These are phyloP conservation scores for Dalbergia cultrata DNA, from an alignment of 306 rosid species.

Conservation along the genomic window DNA sequence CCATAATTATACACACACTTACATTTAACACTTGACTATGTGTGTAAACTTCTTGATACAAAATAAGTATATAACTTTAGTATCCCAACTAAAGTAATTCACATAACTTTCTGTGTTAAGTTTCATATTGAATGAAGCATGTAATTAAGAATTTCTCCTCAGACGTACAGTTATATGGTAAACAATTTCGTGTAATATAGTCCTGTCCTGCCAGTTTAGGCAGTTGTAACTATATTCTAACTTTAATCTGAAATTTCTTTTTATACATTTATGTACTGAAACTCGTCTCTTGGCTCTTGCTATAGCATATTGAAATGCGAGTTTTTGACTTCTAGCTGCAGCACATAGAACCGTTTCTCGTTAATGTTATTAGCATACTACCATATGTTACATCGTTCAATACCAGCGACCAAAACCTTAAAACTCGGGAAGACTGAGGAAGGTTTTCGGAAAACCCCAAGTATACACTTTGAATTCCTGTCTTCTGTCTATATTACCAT, in stretches of 20 bases:
- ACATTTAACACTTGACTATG: too few relatives aligned
- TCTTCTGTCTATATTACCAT: neutral
- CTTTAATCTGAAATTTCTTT: neutral
- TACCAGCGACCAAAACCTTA: neutral
- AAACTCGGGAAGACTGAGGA: slow-evolving; percentile 25
- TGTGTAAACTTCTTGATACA: too few relatives aligned
- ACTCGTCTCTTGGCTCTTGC: neutral
- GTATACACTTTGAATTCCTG: slow-evolving; percentile 20
- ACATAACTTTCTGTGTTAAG: neutral
- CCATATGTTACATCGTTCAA: neutral
- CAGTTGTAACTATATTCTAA: too few relatives aligned
- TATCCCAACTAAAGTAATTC: neutral
- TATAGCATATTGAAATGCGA: neutral
- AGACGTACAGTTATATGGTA: neutral
- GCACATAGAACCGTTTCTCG: neutral
- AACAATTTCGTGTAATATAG: neutral
- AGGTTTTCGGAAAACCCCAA: slow-evolving; percentile 23
- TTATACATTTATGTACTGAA: neutral
- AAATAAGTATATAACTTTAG: too few relatives aligned
- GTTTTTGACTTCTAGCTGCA: neutral
- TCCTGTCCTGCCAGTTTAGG: neutral
- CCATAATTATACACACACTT: too few relatives aligned
- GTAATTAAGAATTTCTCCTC: neutral
- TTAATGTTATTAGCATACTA: too few relatives aligned
- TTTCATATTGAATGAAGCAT: neutral